Evolutionary conservation across 495 filamentous ascomycete genomes (phyloP).

Genomic region (Penicillium bialowiezense): DNA sequence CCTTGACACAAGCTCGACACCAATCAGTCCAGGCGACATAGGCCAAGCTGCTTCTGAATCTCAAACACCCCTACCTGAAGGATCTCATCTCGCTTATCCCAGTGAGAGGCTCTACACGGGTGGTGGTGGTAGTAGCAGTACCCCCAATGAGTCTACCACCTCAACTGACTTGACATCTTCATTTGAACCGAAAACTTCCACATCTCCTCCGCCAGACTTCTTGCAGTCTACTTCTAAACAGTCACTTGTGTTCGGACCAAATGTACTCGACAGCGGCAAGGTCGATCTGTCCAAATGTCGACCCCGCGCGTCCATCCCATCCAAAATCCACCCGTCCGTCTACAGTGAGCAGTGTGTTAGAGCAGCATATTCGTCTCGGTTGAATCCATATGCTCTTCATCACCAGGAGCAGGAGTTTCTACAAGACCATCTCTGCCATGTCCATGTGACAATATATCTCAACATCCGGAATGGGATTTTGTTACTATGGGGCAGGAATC

Average conservation of each 20-base stretch:
- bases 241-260: constrained; percentile 8
- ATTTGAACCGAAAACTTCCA: constrained; percentile 26
- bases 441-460: constrained; percentile 92
- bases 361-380: constrained; percentile 82
- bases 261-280: constrained; percentile 17
- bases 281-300: constrained; percentile 34
- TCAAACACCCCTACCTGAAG: constrained; percentile 1
- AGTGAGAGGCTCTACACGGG: constrained; percentile 16
- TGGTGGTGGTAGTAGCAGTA: constrained; percentile 21
- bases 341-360: constrained; percentile 86
- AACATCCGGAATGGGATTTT: constrained; percentile 97
- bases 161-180: constrained; percentile 28
- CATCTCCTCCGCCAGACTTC: constrained; percentile 26
- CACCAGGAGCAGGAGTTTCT: constrained; percentile 79
- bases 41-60: not conserved
- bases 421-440: constrained; percentile 74
- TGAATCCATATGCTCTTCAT: constrained; percentile 88
- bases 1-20: constrained; percentile 3
- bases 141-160: constrained; percentile 28
- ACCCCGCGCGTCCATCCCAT: constrained; percentile 79
- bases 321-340: constrained; percentile 63
- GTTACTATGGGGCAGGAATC: constrained; percentile 86
- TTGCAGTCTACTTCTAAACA: constrained; percentile 16
- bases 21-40: not conserved
- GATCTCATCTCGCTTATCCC: not conserved